Conservation (phyloP, 495 filamentous ascomycete genomes). For the Neurospora sp. region DNA sequence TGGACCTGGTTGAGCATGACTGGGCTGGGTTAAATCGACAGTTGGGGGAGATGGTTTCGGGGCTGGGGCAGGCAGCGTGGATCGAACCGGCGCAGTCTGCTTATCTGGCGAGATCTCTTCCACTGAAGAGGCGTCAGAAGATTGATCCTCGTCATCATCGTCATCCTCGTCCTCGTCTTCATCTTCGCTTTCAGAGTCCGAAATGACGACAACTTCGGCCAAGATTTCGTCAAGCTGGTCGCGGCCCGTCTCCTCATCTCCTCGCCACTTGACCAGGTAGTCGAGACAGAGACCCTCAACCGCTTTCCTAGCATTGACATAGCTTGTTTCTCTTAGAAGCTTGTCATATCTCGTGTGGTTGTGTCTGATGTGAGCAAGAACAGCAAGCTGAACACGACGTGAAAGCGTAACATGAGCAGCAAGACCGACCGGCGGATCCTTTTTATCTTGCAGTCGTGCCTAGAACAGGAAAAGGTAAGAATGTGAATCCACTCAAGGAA, state of each 20-base stretch:
- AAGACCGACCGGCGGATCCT: constrained; percentile 50
- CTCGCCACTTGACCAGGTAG: constrained; percentile 76
- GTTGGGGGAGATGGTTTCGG: not conserved
- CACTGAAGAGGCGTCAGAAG: constrained; percentile 10
- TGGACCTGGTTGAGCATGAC: not conserved
- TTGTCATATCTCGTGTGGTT: constrained; percentile 78
- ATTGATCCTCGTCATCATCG: constrained; percentile 10
- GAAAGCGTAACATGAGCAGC: constrained; percentile 54
- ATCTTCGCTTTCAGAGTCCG: constrained; percentile 64
- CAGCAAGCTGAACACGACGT: constrained; percentile 71
- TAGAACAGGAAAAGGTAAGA: constrained; percentile 1
- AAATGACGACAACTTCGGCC: constrained; percentile 71
- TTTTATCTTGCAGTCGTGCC: constrained; percentile 24
- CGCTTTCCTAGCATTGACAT: constrained; percentile 55
- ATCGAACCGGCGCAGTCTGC: not conserved
- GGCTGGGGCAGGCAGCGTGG: not conserved
- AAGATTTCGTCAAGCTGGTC: constrained; percentile 71
- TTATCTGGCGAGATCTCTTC: constrained; percentile 1
- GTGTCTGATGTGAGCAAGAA: constrained; percentile 80
- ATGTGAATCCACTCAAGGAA: not conserved
- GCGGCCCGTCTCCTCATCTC: constrained; percentile 68
- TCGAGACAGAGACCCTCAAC: constrained; percentile 64
- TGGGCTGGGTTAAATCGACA: not conserved
- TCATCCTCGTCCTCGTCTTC: constrained; percentile 33
- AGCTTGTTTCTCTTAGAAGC: constrained; percentile 53